Evolutionary conservation across 225 moss, liverwort and hornwort genomes (phyloP).

Genomic region (Rhytidiadelphus loreus): DNA sequence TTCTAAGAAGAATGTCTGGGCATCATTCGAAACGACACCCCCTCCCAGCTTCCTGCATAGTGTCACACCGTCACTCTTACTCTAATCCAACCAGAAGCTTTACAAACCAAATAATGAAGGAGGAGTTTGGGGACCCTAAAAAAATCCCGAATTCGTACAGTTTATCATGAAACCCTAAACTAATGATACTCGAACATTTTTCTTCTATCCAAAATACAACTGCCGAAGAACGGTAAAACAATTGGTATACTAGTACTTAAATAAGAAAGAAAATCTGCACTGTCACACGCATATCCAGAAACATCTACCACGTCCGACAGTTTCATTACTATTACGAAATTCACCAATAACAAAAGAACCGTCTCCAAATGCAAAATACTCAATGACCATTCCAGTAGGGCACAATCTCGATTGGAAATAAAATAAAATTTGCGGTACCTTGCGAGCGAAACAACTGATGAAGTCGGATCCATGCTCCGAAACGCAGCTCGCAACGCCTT

Average conservation of each 20-base stretch:
- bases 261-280: background rate
- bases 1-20: conserved; percentile 53
- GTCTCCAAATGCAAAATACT: background rate
- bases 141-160: background rate
- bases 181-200: background rate
- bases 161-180: background rate
- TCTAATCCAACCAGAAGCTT: background rate
- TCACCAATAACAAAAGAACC: background rate
- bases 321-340: background rate
- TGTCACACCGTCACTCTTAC: conserved; percentile 1
- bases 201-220: background rate
- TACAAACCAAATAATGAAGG: background rate
- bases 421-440: background rate
- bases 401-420: background rate
- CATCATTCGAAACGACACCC: conserved; percentile 43
- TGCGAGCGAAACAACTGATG: conserved; percentile 14
- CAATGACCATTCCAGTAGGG: no score
- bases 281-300: background rate
- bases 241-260: background rate
- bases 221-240: background rate
- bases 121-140: background rate
- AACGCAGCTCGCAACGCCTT: conserved; percentile 31
- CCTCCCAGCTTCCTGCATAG: conserved; percentile 68
- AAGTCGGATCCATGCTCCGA: conserved; percentile 42
- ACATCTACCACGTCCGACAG: background rate